phyloP scores from a whole-genome alignment of 495 filamentous ascomycete genomes.

The Hypoxylon fragiforme region DNA sequence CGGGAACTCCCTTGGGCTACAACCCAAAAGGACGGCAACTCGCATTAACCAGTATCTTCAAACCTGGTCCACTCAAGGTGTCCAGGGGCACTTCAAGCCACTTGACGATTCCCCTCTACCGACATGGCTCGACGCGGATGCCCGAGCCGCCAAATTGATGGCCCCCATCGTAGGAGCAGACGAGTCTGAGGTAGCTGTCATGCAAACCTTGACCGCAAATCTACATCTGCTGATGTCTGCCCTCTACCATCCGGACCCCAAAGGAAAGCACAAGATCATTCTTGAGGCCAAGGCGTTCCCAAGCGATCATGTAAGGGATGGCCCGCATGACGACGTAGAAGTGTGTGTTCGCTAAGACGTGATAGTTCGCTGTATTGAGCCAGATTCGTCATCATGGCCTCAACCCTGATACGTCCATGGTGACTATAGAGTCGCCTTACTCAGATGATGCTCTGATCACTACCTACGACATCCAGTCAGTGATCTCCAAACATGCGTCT shows the following conservation, averaged over 20 bases:
- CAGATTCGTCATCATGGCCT: slow-evolving; percentile 82
- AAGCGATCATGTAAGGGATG: slow-evolving; percentile 70
- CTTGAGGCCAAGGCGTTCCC: slow-evolving; percentile 94
- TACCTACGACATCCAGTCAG: slow-evolving; percentile 72
- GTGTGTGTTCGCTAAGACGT: slow-evolving; percentile 26
- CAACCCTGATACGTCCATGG: slow-evolving; percentile 68
- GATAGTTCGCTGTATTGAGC: slow-evolving; percentile 82
- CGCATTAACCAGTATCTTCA: slow-evolving; percentile 78
- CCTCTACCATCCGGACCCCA: slow-evolving; percentile 79
- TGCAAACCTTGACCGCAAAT: slow-evolving; percentile 93
- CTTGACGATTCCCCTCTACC: slow-evolving; percentile 73
- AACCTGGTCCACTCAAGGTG: slow-evolving; percentile 92
- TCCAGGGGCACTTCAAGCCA: slow-evolving; percentile 88
- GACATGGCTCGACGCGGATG: slow-evolving; percentile 81
- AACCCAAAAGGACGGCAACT: slow-evolving; percentile 70
- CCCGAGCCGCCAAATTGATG: slow-evolving; percentile 69
- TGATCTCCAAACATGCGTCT: slow-evolving; percentile 75
- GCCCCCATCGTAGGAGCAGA: slow-evolving; percentile 84
- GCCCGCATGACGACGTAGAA: slow-evolving; percentile 18
- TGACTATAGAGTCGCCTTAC: slow-evolving; percentile 67
- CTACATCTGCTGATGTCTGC: slow-evolving; percentile 88
- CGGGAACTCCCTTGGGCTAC: slow-evolving; percentile 94
- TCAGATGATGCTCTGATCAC: slow-evolving; percentile 58
- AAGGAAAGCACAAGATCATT: slow-evolving; percentile 82
- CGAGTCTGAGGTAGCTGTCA: slow-evolving; percentile 80